Evolutionary conservation across 2,329 filamentous ascomycete species (phyloP).

Genomic region (Niveomyces coronatus): DNA sequence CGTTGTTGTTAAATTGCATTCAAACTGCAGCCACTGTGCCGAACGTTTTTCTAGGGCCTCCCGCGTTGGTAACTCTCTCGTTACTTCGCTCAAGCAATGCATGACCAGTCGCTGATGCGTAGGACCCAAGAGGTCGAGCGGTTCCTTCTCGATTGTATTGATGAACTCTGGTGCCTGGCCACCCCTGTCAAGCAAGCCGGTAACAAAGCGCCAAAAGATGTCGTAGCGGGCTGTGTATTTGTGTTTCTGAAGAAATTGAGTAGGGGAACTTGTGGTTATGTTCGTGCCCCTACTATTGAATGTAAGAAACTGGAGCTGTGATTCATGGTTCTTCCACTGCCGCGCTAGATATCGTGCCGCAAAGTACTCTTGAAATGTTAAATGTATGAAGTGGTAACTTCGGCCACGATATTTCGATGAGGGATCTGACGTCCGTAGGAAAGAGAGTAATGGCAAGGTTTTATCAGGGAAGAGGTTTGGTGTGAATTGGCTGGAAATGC

Average conservation of each 20-base stretch:
- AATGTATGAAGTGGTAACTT: slow-evolving; percentile 30
- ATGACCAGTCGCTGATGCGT: slow-evolving; percentile 26
- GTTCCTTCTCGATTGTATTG: slow-evolving; percentile 21
- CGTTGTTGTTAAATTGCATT: too few relatives aligned
- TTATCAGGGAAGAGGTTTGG: slow-evolving; percentile 11
- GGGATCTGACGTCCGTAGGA: slow-evolving; percentile 24
- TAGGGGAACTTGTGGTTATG: slow-evolving; percentile 7
- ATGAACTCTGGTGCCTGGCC: slow-evolving; percentile 17
- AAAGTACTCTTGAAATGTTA: too few relatives aligned
- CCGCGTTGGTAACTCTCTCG: slow-evolving; percentile 8
- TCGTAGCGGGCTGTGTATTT: slow-evolving; percentile 30
- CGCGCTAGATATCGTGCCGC: slow-evolving; percentile 27
- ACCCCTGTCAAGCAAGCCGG: slow-evolving; percentile 21
- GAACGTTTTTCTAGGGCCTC: too few relatives aligned
- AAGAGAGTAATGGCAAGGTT: slow-evolving; percentile 21
- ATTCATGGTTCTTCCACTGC: slow-evolving; percentile 17
- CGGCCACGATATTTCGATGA: slow-evolving; percentile 11
- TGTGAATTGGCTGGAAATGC: slow-evolving; percentile 13
- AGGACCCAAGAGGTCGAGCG: slow-evolving; percentile 25
- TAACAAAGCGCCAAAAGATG: slow-evolving; percentile 31
- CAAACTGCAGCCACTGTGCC: too few relatives aligned
- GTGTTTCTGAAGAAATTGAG: slow-evolving; percentile 20
- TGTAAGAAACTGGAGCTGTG: slow-evolving; percentile 12
- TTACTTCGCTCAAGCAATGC: slow-evolving; percentile 25
- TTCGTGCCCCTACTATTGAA: slow-evolving; percentile 5